Base-by-base conservation (phyloP, 345 rosid species). In the Pistacia atlantica region DNA sequence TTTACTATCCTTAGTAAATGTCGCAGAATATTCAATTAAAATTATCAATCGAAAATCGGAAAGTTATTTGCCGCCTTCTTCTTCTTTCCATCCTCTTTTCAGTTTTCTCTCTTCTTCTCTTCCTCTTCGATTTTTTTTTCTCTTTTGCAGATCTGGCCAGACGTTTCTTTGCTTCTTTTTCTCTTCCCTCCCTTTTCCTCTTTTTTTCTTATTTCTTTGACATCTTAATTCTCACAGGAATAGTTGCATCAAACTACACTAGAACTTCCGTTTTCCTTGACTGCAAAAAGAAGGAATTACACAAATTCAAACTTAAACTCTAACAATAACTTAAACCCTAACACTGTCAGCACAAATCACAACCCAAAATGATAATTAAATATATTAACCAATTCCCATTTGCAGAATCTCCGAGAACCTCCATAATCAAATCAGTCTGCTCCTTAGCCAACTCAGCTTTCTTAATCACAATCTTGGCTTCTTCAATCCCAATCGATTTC, bases 381-480 rank as follows among this genome's bases (percentile, higher is more conserved):
- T 8, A 8, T 11, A 60, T 0, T 9, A 8, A 1, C 28, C 38
- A 28, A 65, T 51, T 74, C 17, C 38, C 51, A 54, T n/a, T 35
- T 33, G 20, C 48, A 35, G 55, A 18, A 12, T 46, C 2, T 13
- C 62, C 74, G 46, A 79, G 55, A 17, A 63, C 56, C 13, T 65
- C 48, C 57, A 77, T 52, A 65, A 77, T 33, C 74, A 83, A 42
- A n/a, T 42, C 37, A 22, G 75, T 61, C 22, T 80, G 73, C 37
- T 83, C 80, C 65, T 54, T 77, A 0, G 68, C 65, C 65, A 83
- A 65, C 52, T 83, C 77, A n/a, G 81, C 84, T 72, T 71, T 83
- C 70, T 75, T 83, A 11, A 52, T 67, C 73, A 83, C 73, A 42
- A 83, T 22, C 51, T 60, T 62, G 18, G 83, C 84, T 71, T 80